Evolutionary conservation across 164 flowering plant species (phyloP).

Genomic region (grape (Vitis vinifera)): DNA sequence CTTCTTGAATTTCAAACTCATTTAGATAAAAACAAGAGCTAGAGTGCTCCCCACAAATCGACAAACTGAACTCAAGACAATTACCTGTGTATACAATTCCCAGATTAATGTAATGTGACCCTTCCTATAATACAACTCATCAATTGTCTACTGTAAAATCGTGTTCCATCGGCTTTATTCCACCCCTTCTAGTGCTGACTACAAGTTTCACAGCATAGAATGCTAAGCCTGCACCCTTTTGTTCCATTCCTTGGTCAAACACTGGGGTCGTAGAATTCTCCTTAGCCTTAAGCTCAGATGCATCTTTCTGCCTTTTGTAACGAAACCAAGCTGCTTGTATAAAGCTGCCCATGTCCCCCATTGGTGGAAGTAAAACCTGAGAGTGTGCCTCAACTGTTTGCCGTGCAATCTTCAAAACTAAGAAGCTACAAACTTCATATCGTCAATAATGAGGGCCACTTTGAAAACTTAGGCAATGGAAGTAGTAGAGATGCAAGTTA

Average conservation of each 20-base stretch:
- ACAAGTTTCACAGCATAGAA: conserved; percentile 15
- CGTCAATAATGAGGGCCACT: conserved; percentile 39
- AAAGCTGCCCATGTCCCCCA: conserved; percentile 74
- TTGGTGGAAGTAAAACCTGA: conserved; percentile 52
- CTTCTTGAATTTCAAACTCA: too few species aligned
- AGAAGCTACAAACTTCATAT: conserved; percentile 50
- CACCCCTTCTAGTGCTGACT: conserved; percentile 18
- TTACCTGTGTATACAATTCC: too few species aligned
- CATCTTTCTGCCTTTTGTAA: conserved; percentile 32
- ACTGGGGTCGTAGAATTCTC: background rate
- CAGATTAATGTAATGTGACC: too few species aligned
- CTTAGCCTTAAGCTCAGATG: conserved; percentile 25
- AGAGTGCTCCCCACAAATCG: too few species aligned
- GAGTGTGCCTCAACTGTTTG: conserved; percentile 39
- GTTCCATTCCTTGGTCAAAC: background rate
- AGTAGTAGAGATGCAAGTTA: too few species aligned
- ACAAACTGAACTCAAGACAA: too few species aligned
- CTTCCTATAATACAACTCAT: background rate
- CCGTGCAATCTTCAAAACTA: conserved; percentile 49
- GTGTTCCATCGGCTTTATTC: conserved; percentile 43
- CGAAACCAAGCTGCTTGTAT: conserved; percentile 64
- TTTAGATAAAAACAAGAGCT: too few species aligned
- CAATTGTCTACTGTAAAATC: conserved; percentile 38
- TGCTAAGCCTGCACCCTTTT: conserved; percentile 1
- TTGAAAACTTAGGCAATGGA: too few species aligned